Conservation (phyloP, 257 asterid genomes). For the Forsythia viridissima region DNA sequence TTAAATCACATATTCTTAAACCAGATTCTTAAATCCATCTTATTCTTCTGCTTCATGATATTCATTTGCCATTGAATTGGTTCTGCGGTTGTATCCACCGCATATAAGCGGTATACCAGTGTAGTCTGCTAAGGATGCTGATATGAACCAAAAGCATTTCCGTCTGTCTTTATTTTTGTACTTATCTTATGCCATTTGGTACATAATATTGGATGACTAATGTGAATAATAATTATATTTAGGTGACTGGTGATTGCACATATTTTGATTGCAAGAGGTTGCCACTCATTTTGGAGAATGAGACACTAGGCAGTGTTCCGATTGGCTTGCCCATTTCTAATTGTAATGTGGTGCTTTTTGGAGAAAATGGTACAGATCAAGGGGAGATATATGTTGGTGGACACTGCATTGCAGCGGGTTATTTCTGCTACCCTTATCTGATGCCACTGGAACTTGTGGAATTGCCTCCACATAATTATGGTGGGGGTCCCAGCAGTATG, state of each 20-base stretch:
- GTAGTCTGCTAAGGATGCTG: slow-evolving; percentile 2
- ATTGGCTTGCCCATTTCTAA: slow-evolving; percentile 70
- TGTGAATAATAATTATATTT: slow-evolving; percentile 21
- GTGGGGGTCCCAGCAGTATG: slow-evolving; percentile 12
- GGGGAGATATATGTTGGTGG: slow-evolving; percentile 88
- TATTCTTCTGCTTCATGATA: too few relatives aligned
- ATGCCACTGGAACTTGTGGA: slow-evolving; percentile 43
- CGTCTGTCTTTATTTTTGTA: background rate
- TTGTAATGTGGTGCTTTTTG: slow-evolving; percentile 70
- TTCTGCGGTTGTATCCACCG: too few relatives aligned
- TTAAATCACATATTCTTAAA: too few relatives aligned
- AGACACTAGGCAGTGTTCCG: slow-evolving; percentile 65
- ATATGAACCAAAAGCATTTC: background rate
- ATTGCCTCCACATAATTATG: slow-evolving; percentile 30
- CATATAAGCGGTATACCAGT: background rate
- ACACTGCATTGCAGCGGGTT: slow-evolving; percentile 77
- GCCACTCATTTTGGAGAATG: slow-evolving; percentile 56
- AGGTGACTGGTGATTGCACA: slow-evolving; percentile 97
- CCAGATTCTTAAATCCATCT: too few relatives aligned
- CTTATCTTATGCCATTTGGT: slow-evolving; percentile 14
- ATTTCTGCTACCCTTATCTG: slow-evolving; percentile 61
- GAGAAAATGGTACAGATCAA: slow-evolving; percentile 62
- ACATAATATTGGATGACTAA: slow-evolving; percentile 10
- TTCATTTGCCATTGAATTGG: too few relatives aligned
- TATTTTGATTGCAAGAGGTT: slow-evolving; percentile 87